phyloP scores from a whole-genome alignment of 1,139 yeast species.

The Debaryomycetaceae sp. region DNA sequence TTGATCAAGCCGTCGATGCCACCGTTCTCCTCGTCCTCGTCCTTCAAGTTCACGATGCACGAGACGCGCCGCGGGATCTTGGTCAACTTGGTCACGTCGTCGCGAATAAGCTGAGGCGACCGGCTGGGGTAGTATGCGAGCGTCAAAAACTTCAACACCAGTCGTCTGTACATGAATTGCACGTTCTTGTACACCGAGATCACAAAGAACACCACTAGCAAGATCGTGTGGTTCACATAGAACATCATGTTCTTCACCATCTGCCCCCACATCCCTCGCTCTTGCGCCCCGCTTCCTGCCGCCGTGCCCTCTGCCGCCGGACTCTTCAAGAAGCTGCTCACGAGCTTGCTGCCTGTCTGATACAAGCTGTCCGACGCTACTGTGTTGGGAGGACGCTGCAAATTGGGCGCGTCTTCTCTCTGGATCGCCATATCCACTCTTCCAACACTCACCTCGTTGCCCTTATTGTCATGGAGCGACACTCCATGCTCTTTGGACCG shows the following conservation, averaged over 20 bases:
- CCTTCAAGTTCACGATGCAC: conserved; percentile 64
- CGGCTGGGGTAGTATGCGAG: conserved; percentile 76
- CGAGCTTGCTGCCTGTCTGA: neutral
- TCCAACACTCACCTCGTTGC: neutral
- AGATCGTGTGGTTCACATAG: conserved; percentile 26
- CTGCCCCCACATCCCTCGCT: neutral
- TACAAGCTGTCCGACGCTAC: neutral
- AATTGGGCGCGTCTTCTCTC: neutral
- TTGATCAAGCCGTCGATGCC: conserved; percentile 80
- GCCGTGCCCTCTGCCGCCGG: neutral
- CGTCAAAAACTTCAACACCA: conserved; percentile 55
- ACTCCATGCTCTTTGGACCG: neutral
- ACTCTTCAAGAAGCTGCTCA: neutral
- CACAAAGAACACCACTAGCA: conserved; percentile 51
- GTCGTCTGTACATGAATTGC: conserved; percentile 51
- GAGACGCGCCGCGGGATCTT: conserved; percentile 80
- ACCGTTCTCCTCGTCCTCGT: conserved; percentile 81
- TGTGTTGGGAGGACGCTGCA: conserved; percentile 3
- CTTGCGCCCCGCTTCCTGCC: neutral
- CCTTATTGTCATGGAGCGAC: conserved; percentile 1
- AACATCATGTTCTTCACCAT: conserved; percentile 5
- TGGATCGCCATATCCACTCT: neutral
- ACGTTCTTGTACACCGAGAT: conserved; percentile 54
- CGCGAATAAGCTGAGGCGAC: conserved; percentile 82
- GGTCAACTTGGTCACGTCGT: conserved; percentile 67